Evolutionary conservation across 352 stramenopile genomes (phyloP).

Genomic region (Pythium grandisporangium): DNA sequence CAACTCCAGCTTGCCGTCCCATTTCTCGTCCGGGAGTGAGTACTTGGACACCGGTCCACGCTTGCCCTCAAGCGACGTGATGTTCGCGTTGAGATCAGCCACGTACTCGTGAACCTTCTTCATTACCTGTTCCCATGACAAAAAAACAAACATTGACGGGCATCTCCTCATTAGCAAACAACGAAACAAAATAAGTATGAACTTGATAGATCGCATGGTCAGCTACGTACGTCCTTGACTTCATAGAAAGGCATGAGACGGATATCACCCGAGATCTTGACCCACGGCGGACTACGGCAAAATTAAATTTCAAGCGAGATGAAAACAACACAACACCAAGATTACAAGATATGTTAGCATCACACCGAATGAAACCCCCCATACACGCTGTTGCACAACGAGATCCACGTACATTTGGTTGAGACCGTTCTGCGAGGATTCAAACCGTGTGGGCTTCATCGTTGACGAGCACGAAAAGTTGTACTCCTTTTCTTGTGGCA

Average conservation of each 20-base stretch:
- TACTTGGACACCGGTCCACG: constrained; percentile 90
- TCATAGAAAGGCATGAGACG: constrained; percentile 91
- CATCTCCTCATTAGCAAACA: not conserved
- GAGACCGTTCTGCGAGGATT: constrained; percentile 66
- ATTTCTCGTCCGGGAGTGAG: constrained; percentile 70
- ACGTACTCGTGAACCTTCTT: constrained; percentile 79
- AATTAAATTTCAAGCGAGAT: not conserved
- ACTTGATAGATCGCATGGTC: too few relatives aligned
- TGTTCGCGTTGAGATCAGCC: constrained; percentile 78
- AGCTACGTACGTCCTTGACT: constrained; percentile 78
- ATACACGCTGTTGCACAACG: too few relatives aligned
- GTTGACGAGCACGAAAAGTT: constrained; percentile 86
- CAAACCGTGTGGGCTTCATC: constrained; percentile 84
- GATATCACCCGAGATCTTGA: constrained; percentile 87
- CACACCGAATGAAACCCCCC: too few relatives aligned
- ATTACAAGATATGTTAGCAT: too few relatives aligned
- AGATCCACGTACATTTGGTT: constrained; percentile 69
- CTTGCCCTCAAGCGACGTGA: constrained; percentile 67
- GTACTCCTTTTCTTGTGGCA: constrained; percentile 83
- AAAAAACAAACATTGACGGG: constrained; percentile 8
- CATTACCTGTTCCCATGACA: constrained; percentile 32
- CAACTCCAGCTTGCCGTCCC: constrained; percentile 81
- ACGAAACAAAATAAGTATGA: not conserved
- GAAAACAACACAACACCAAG: not conserved
- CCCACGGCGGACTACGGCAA: constrained; percentile 72